Evolutionary conservation across 306 rosid species (phyloP).

Genomic region (Quillaja saponaria): DNA sequence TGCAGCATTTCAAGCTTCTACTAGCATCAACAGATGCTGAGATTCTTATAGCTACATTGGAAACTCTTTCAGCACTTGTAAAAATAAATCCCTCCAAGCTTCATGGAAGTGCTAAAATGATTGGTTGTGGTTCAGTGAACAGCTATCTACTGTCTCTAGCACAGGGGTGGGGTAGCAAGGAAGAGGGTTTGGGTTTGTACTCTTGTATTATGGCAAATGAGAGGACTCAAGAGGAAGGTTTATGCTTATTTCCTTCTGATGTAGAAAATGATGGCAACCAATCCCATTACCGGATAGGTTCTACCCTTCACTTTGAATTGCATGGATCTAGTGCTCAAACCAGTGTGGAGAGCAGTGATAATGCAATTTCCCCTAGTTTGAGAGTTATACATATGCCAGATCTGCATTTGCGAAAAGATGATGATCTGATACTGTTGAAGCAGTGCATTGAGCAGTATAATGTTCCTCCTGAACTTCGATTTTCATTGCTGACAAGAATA

Average conservation of each 20-base stretch:
- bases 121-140: conserved; percentile 87
- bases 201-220: conserved; percentile 86
- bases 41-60: conserved; percentile 76
- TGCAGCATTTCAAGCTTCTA: conserved; percentile 92
- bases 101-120: conserved; percentile 90
- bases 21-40: conserved; percentile 94
- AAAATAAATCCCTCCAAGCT: conserved; percentile 90
- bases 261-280: conserved; percentile 60
- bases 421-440: conserved; percentile 70
- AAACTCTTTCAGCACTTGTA: conserved; percentile 89
- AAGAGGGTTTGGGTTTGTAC: conserved; percentile 91
- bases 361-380: conserved; percentile 47
- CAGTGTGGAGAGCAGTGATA: conserved; percentile 46
- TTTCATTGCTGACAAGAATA: conserved; percentile 79
- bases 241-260: conserved; percentile 81
- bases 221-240: conserved; percentile 66
- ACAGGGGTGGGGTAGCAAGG: conserved; percentile 99
- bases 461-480: conserved; percentile 77
- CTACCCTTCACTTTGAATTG: conserved; percentile 90
- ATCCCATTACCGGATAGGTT: conserved; percentile 71
- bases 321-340: conserved; percentile 56
- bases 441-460: conserved; percentile 71
- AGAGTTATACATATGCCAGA: conserved; percentile 80
- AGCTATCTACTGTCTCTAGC: conserved; percentile 85
- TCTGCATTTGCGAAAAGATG: conserved; percentile 76